Conservation (phyloP, 768 basidiomycete species). For the Lentinus brumalis region DNA sequence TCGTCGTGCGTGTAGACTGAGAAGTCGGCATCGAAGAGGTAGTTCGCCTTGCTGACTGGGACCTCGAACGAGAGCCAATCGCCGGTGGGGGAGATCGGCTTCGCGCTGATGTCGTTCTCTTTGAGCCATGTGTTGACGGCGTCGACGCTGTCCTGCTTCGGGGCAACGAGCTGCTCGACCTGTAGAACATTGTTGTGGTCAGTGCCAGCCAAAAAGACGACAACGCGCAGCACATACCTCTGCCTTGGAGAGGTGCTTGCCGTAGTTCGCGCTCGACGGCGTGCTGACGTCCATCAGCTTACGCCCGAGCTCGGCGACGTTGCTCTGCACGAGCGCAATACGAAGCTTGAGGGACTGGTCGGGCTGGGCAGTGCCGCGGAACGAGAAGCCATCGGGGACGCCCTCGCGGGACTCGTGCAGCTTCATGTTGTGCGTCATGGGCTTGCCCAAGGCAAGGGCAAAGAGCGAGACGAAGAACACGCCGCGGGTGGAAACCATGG, state of each 20-base stretch:
- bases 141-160: slow-evolving; percentile 21
- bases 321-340: slow-evolving; percentile 35
- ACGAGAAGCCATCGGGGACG: slow-evolving; percentile 29
- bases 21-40: slow-evolving; percentile 33
- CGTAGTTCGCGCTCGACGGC: slow-evolving; percentile 42
- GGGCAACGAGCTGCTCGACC: slow-evolving; percentile 24
- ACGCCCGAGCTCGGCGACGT: slow-evolving; percentile 37
- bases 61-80: slow-evolving; percentile 31
- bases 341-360: slow-evolving; percentile 35
- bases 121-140: slow-evolving; percentile 31
- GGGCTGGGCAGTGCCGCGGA: slow-evolving; percentile 25
- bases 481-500: too few relatives aligned
- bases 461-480: slow-evolving; percentile 12
- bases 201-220: neutral
- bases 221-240: too few relatives aligned
- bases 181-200: neutral
- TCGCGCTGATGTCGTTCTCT: slow-evolving; percentile 26
- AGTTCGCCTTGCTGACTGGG: slow-evolving; percentile 32
- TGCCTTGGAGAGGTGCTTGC: slow-evolving; percentile 54
- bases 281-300: slow-evolving; percentile 37
- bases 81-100: slow-evolving; percentile 27
- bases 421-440: slow-evolving; percentile 14
- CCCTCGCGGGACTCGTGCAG: slow-evolving; percentile 31
- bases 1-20: slow-evolving; percentile 27
- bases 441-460: slow-evolving; percentile 19